phyloP scores from a whole-genome alignment of 2,329 filamentous ascomycete species.

The Myriosclerotinia scirpicola region DNA sequence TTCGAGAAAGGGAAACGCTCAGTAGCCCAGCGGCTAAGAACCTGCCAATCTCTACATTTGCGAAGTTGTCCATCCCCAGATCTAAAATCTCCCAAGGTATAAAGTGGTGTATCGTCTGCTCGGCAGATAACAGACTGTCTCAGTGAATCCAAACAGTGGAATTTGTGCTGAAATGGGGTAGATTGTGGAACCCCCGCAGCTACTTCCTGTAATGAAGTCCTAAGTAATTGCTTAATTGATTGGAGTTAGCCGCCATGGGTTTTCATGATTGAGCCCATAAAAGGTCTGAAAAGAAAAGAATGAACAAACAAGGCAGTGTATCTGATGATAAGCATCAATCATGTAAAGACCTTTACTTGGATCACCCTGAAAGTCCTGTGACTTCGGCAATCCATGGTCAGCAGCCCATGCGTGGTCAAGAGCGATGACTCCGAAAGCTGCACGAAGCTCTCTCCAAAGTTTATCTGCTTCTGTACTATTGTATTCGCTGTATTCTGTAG shows the following conservation, averaged over 20 bases:
- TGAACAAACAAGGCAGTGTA: background rate
- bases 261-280: background rate
- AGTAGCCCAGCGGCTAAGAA: too few relatives aligned
- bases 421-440: too few relatives aligned
- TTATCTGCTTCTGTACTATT: too few relatives aligned
- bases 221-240: too few relatives aligned
- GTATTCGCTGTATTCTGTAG: too few relatives aligned
- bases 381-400: background rate
- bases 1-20: too few relatives aligned
- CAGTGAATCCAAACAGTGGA: conserved; percentile 1
- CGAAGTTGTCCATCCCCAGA: background rate
- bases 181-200: background rate
- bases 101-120: background rate
- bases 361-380: background rate
- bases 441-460: too few relatives aligned
- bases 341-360: background rate
- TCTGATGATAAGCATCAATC: background rate
- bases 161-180: background rate
- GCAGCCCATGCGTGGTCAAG: background rate
- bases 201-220: too few relatives aligned
- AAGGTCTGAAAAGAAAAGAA: background rate
- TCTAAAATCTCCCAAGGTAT: background rate
- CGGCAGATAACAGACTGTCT: background rate
- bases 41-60: background rate
- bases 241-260: background rate